phyloP scores from a whole-genome alignment of 2,329 filamentous ascomycete species.

The Mycosphaerella sp. region DNA sequence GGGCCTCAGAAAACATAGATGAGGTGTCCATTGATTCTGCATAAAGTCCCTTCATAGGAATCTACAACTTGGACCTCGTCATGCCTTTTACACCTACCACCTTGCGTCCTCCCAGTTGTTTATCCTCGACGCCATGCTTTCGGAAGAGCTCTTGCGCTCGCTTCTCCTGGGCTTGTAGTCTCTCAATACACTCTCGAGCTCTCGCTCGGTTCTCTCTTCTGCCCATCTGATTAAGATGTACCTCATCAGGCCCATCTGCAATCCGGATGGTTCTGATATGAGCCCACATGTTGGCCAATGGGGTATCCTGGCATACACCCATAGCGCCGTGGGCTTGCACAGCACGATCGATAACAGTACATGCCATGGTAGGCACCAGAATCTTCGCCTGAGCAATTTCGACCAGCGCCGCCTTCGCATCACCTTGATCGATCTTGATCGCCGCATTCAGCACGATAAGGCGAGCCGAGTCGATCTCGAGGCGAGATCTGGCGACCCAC shows the following conservation, averaged over 20 bases:
- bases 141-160: conserved; percentile 61
- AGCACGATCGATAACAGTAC: conserved; percentile 87
- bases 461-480: conserved; percentile 89
- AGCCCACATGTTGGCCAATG: conserved; percentile 58
- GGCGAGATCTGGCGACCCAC: conserved; percentile 83
- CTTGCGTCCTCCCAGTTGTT: conserved; percentile 38
- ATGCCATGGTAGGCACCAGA: conserved; percentile 73
- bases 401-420: conserved; percentile 80
- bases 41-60: neutral
- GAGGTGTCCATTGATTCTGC: neutral
- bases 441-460: conserved; percentile 90
- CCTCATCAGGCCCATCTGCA: conserved; percentile 87
- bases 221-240: conserved; percentile 77
- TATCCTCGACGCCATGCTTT: conserved; percentile 48
- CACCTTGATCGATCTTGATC: conserved; percentile 82
- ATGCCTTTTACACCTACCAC: conserved; percentile 21
- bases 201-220: conserved; percentile 68
- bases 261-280: conserved; percentile 34
- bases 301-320: conserved; percentile 91
- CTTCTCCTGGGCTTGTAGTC: conserved; percentile 58
- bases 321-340: conserved; percentile 88
- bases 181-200: conserved; percentile 45
- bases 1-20: neutral
- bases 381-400: conserved; percentile 97
- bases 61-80: conserved; percentile 39